phyloP scores from a whole-genome alignment of 2,329 filamentous ascomycete species.

The Raffaelea albimanens region DNA sequence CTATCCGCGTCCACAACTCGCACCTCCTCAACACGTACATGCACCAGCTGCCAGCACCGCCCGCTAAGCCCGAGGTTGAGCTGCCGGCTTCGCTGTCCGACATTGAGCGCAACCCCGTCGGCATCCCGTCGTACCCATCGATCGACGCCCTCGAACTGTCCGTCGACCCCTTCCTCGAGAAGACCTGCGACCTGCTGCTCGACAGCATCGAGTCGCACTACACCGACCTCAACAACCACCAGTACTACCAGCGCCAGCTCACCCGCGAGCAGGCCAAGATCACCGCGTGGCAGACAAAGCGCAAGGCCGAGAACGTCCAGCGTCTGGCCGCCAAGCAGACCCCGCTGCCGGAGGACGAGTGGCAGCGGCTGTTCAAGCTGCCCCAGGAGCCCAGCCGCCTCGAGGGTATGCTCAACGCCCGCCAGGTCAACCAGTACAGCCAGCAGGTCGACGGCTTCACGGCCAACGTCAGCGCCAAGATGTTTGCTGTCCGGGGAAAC shows the following conservation, averaged over 20 bases:
- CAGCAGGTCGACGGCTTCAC: constrained; percentile 96
- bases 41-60: constrained; percentile 70
- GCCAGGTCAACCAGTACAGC: constrained; percentile 96
- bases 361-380: constrained; percentile 96
- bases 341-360: constrained; percentile 89
- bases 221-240: constrained; percentile 98
- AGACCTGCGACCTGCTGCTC: constrained; percentile 91
- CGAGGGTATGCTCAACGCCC: constrained; percentile 87
- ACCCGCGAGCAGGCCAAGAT: constrained; percentile 95
- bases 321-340: constrained; percentile 79
- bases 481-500: constrained; percentile 86
- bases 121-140: constrained; percentile 70
- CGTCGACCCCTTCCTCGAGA: constrained; percentile 96
- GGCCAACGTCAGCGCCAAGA: constrained; percentile 84
- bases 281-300: constrained; percentile 90
- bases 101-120: constrained; percentile 55
- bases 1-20: constrained; percentile 88
- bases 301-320: constrained; percentile 88
- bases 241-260: constrained; percentile 88
- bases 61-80: constrained; percentile 56
- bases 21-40: constrained; percentile 93
- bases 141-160: constrained; percentile 83
- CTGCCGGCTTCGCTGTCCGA: constrained; percentile 73
- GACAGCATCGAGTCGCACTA: constrained; percentile 97
- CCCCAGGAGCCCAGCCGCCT: constrained; percentile 87